Evolutionary conservation across 257 asterid genomes (phyloP), one percentile per base, ranked within the genome.

Genomic region (Ophiorrhiza pumila): DNA sequence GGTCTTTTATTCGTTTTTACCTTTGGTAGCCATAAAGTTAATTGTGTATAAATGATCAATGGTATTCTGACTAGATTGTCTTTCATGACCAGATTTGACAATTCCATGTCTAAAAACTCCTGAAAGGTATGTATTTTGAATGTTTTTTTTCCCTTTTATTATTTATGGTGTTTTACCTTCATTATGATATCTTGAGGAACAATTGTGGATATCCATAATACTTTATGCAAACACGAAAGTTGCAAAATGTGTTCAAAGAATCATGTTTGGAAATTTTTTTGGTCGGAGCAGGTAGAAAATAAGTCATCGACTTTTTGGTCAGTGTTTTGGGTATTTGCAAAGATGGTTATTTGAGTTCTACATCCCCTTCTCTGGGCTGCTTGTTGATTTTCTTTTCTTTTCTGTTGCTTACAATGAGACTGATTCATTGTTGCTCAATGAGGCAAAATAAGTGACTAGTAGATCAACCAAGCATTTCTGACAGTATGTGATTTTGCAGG

Each of bases 41-140:
- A 56, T 23, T 64, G 41, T 32, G 10, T 46, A 17, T 1, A 29
- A 34, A 60, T 64, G 62, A 68, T 50, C 22, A 15, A 34, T 49
- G 34, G 13, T 32, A 5, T 11, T 32, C 12, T 69, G n/a, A 34
- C 50, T 69, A 34, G 63, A n/a, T 32, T 17, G 43, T 71, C 52
- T 73, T 64, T 81, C 56, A 56, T 79, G 34, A 71, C 58, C 81
- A 92, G 99, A 94, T 87, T 74, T 94, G 87, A 80, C 88, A 18
- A 81, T 85, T 61, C 90, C 98, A 42, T 86, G 97, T 85, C 78
- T 95, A 80, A 90, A 95, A 83, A 95, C 98, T 27, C 98, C 99
- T 25, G 95, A 84, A 77, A 92, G 98, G 99, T 91, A 90, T 57
- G 74, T 7, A 53, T 25, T 73, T 46, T 22, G 8, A 32, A 43